Base-by-base conservation (phyloP, 257 asterid genomes). In the Capsicum baccatum region DNA sequence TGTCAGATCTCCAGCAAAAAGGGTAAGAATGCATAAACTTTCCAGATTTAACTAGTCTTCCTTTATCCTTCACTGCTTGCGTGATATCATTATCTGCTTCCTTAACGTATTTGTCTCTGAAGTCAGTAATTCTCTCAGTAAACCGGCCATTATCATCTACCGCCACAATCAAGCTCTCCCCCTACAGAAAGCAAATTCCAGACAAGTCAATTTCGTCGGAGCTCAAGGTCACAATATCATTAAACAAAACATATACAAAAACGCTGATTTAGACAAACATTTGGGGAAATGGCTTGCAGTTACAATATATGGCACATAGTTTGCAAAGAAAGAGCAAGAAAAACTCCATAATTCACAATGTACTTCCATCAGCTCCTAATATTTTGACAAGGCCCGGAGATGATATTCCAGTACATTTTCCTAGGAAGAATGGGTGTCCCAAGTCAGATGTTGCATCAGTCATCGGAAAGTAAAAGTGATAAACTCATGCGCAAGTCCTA, bases 101-200 rank as follows among this genome's bases (percentile, higher is more conserved):
- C 88, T 97, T 97, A 17, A 97, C 97, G 79, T 94, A 93, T 14
- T 93, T 93, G 84, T 89, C 88, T 44, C 87, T 90, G 85, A 97
- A 97, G 17, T 97, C 96, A 66, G 93, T 89, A 82, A 97, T 85
- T 89, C 92, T 97, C 54, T 93, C 97, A 81, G 96, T 97, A 88
- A 97, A 97, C 86, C 95, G 90, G 39, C 99, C 99, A 89, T 97
- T 98, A 58, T 97, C 99, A 86, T 97, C 99, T 58, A 97, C 99
- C 1, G 99, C 99, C 12, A 97, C 99, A 64, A 95, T 87, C 81
- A 97, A 88, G 81, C 86, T 89, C 89, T 97, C 99, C 79, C 98
- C 98, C 93, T 89, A 83, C 66, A 73, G 14, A 88, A 71, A 19
- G 62, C 42, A 54, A 78, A 76, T 54, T 74, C 14, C 42, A 78